Conservation (phyloP, 2,329 filamentous ascomycete genomes). For the Davidsoniella neocaledoniae region DNA sequence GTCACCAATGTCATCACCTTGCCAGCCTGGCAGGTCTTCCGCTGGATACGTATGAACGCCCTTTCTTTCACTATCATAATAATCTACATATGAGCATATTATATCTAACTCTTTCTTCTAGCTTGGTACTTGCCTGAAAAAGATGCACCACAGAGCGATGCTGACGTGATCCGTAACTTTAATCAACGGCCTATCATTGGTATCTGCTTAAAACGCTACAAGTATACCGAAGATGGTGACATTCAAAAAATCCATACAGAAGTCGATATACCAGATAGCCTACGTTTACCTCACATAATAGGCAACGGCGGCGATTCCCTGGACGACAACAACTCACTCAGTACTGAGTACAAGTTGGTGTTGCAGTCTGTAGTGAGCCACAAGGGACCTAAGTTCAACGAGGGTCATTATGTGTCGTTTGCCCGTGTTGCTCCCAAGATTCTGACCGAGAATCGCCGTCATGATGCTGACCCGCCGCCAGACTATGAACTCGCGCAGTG, state of each 20-base stretch:
- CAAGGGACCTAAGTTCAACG: constrained; percentile 44
- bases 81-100: background rate
- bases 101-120: constrained; percentile 20
- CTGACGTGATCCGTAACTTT: constrained; percentile 79
- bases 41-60: constrained; percentile 57
- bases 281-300: constrained; percentile 83
- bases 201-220: constrained; percentile 82
- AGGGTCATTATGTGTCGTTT: constrained; percentile 81
- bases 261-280: constrained; percentile 69
- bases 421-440: constrained; percentile 54
- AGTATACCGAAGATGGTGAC: constrained; percentile 10
- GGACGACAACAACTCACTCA: constrained; percentile 43
- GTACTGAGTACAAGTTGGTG: constrained; percentile 83
- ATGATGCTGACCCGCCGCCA: constrained; percentile 40
- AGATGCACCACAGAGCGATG: constrained; percentile 42
- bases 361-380: constrained; percentile 89
- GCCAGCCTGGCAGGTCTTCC: constrained; percentile 96
- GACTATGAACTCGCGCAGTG: constrained; percentile 60
- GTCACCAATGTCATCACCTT: constrained; percentile 73
- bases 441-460: constrained; percentile 40
- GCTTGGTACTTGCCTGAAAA: constrained; percentile 63
- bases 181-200: constrained; percentile 72
- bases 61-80: constrained; percentile 1
- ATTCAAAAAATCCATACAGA: constrained; percentile 40
- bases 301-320: constrained; percentile 4